Evolutionary conservation across 2,329 filamentous ascomycete genomes (phyloP).

Genomic region (Exophiala sp.): DNA sequence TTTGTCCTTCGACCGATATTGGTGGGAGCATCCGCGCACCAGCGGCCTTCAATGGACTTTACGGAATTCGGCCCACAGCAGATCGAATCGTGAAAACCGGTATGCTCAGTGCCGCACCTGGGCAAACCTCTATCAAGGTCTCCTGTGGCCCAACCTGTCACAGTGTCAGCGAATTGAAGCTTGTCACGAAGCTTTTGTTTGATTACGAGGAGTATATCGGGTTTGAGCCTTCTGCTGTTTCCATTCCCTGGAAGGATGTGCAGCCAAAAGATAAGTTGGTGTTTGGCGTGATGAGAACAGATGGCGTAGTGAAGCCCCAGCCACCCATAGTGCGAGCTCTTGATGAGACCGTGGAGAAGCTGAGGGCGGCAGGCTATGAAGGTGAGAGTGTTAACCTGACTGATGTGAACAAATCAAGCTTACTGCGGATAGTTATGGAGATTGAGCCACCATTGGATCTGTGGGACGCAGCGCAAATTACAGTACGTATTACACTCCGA

Average conservation of each 20-base stretch:
- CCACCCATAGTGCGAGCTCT: slow-evolving; percentile 55
- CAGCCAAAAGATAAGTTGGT: slow-evolving; percentile 37
- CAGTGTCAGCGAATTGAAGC: slow-evolving; percentile 44
- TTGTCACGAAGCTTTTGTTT: slow-evolving; percentile 41
- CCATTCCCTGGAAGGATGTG: slow-evolving; percentile 47
- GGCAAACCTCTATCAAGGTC: slow-evolving; percentile 37
- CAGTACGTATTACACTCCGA: slow-evolving; percentile 38
- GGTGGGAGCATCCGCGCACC: slow-evolving; percentile 40
- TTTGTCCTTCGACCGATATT: slow-evolving; percentile 44
- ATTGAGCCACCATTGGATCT: slow-evolving; percentile 19
- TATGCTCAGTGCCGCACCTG: slow-evolving; percentile 11
- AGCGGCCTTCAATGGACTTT: slow-evolving; percentile 39
- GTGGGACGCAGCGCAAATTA: slow-evolving; percentile 18
- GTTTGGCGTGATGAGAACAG: slow-evolving; percentile 59
- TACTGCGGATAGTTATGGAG: slow-evolving; percentile 14
- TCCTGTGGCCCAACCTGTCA: slow-evolving; percentile 53
- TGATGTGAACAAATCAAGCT: not conserved
- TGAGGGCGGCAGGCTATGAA: slow-evolving; percentile 34
- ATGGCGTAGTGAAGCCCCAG: slow-evolving; percentile 59
- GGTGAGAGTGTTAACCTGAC: slow-evolving; percentile 1
- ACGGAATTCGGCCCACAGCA: slow-evolving; percentile 38
- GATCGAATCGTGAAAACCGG: slow-evolving; percentile 35
- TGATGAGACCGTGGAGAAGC: slow-evolving; percentile 38
- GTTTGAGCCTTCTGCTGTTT: slow-evolving; percentile 46
- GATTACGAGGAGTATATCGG: slow-evolving; percentile 47